phyloP scores from a whole-genome alignment of 805 yeast species.

The Kodamaea lidongshanica region DNA sequence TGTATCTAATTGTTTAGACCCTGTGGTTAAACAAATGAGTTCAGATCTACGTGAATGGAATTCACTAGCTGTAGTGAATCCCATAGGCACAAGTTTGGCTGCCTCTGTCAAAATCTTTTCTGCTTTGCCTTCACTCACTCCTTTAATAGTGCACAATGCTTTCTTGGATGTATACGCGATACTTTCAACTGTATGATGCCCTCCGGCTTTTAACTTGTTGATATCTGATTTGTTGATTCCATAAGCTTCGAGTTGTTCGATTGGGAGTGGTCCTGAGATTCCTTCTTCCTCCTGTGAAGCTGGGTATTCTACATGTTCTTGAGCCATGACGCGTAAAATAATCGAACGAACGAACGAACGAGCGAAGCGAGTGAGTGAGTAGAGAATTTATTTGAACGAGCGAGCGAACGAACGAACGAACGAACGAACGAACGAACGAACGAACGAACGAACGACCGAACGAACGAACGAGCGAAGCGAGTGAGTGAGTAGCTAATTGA shows the following conservation, averaged over 20 bases:
- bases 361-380: no score
- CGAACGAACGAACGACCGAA: no score
- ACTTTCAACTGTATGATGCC: conserved; percentile 84
- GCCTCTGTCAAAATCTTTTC: conserved; percentile 81
- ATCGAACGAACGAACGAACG: no score
- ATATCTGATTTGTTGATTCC: conserved; percentile 81
- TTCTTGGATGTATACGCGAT: conserved; percentile 91
- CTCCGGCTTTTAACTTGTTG: conserved; percentile 73
- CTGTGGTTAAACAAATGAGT: conserved; percentile 89
- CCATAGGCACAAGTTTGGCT: conserved; percentile 83
- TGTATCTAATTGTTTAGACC: conserved; percentile 90
- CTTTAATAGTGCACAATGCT: conserved; percentile 69
- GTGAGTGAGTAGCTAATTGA: no score
- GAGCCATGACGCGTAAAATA: conserved; percentile 10
- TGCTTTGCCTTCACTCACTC: conserved; percentile 93
- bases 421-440: no score
- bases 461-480: no score
- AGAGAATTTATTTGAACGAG: no score
- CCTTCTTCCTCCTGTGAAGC: conserved; percentile 37
- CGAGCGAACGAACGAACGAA: no score
- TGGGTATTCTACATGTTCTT: conserved; percentile 7
- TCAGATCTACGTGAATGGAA: conserved; percentile 86
- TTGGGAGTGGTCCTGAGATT: conserved; percentile 51
- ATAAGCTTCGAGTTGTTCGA: conserved; percentile 61
- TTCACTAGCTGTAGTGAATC: conserved; percentile 95